Percentiles rank a stretch among this genome's conserved stretches.
phyloP scores from a whole-genome alignment of 2,329 filamentous ascomycete species.

The Fusarium burgessii region DNA sequence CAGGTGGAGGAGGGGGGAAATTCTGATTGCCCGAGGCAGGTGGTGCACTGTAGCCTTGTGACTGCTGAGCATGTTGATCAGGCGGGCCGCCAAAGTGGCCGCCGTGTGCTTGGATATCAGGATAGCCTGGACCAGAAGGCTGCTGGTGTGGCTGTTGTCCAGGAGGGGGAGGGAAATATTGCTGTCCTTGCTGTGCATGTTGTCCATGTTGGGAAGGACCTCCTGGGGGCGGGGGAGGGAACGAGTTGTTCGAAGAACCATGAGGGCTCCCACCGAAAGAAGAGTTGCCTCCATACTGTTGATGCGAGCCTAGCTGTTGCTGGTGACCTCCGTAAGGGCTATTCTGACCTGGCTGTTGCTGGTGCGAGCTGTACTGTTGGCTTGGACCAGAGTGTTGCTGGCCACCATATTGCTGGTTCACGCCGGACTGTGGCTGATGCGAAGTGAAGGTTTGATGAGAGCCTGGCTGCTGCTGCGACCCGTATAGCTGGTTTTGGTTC shows the following conservation, averaged over 20 bases:
- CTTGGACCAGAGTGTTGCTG: constrained; percentile 36
- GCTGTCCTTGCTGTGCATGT: constrained; percentile 32
- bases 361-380: constrained; percentile 37
- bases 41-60: constrained; percentile 39
- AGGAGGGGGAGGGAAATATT: constrained; percentile 40
- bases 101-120: constrained; percentile 36
- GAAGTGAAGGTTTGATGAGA: constrained; percentile 21
- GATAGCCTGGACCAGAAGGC: constrained; percentile 38
- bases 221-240: constrained; percentile 42
- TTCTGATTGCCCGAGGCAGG: constrained; percentile 37
- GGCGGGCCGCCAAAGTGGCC: constrained; percentile 38
- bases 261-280: constrained; percentile 40
- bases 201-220: constrained; percentile 39
- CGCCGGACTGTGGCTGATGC: constrained; percentile 43
- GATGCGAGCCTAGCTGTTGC: constrained; percentile 36
- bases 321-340: constrained; percentile 26
- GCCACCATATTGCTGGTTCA: constrained; percentile 37
- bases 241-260: constrained; percentile 44
- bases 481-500: constrained; percentile 12
- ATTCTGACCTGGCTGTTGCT: constrained; percentile 34
- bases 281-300: constrained; percentile 36
- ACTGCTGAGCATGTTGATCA: constrained; percentile 43
- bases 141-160: constrained; percentile 41
- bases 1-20: constrained; percentile 43
- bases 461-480: constrained; percentile 39